phyloP scores from a whole-genome alignment of 1,139 yeast species.

The Hansenula sp. region DNA sequence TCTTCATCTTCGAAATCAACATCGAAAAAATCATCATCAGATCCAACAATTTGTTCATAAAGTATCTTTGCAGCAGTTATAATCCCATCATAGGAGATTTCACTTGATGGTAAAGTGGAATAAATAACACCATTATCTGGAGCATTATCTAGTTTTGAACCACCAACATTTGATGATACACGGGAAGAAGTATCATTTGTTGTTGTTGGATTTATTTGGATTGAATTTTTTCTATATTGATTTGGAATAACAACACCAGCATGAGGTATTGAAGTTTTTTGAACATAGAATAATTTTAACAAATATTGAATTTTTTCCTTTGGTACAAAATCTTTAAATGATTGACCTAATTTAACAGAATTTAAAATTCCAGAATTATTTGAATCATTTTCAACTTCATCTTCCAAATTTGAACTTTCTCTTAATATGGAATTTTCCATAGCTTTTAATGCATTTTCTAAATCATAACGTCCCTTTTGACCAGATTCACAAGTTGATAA shows the following conservation, averaged over 20 bases:
- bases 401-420: conserved; percentile 64
- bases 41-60: conserved; percentile 77
- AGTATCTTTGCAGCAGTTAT: conserved; percentile 76
- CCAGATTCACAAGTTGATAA: conserved; percentile 75
- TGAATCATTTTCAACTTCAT: conserved; percentile 31
- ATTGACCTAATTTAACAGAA: conserved; percentile 82
- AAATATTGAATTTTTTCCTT: conserved; percentile 73
- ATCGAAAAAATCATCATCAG: conserved; percentile 93
- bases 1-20: conserved; percentile 96
- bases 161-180: background rate
- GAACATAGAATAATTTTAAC: conserved; percentile 79
- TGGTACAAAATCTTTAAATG: conserved; percentile 80
- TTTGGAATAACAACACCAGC: conserved; percentile 40
- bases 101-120: conserved; percentile 73
- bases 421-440: conserved; percentile 78
- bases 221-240: conserved; percentile 29
- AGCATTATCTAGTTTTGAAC: conserved; percentile 24
- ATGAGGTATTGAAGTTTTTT: conserved; percentile 56
- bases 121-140: conserved; percentile 51
- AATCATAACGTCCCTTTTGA: conserved; percentile 66
- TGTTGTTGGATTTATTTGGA: conserved; percentile 7
- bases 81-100: conserved; percentile 86
- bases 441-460: conserved; percentile 75
- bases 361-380: conserved; percentile 64
- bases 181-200: conserved; percentile 4